These are phyloP conservation scores for Viola pubescens DNA, from an alignment of 441 rosid species.

Conservation along the genomic window DNA sequence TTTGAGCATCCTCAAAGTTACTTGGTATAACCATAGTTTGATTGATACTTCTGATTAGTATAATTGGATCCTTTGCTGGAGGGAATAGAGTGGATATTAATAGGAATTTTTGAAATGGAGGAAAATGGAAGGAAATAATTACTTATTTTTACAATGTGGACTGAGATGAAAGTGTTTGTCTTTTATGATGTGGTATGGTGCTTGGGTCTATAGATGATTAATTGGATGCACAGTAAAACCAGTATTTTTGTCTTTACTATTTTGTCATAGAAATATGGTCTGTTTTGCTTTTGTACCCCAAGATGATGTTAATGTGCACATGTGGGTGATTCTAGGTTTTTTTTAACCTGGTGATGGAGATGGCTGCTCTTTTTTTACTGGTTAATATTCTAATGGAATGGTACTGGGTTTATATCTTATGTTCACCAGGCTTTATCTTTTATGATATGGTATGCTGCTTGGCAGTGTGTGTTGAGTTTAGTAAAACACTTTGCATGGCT, in stretches of 20 bases:
- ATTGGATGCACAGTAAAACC: no score
- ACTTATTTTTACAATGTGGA: background rate
- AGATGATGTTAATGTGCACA: background rate
- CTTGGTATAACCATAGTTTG: background rate
- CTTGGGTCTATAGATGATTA: no score
- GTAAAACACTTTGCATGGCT: no score
- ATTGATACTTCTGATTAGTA: background rate
- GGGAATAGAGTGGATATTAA: background rate
- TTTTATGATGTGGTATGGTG: no score
- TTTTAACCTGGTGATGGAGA: no score
- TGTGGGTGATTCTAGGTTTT: no score
- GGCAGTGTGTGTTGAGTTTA: no score
- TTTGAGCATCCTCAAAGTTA: no score
- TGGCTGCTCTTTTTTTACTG: no score
- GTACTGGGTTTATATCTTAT: background rate
- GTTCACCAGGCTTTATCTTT: no score
- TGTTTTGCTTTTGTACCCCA: background rate
- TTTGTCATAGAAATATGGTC: slow-evolving; percentile 1
- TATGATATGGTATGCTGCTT: no score
- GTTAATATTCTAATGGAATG: background rate
- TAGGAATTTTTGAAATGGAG: background rate
- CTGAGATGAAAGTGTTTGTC: background rate
- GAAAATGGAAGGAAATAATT: background rate
- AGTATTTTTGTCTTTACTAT: background rate
- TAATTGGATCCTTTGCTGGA: background rate